Base-by-base conservation (phyloP, 164 flowering plant genomes). In the Saururus chinensis region DNA sequence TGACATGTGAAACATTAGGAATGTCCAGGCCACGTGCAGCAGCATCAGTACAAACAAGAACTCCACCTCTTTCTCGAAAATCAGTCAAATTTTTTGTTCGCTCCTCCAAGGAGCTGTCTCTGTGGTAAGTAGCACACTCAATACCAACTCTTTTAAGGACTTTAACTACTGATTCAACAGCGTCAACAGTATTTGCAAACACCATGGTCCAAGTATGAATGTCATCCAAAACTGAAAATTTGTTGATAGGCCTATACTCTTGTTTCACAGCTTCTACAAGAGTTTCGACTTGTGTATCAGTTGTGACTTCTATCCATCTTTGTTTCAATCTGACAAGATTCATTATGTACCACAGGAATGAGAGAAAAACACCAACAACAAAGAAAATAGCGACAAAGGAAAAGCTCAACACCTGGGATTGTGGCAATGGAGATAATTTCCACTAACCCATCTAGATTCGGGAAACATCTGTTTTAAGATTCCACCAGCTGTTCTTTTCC, bases 1-100 rank as follows among this genome's bases (percentile, higher is more conserved):
- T 83, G 70, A 93, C 96, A 77, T 93, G 97, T 51, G 89, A 84
- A 54, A 90, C 82, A 76, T 88, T 80, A 49, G 89, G 92, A 60
- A 93, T 67, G 68, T 93, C 98, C 63, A 93, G 80, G 53, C 98
- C 98, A 66, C 98, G 96, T 37, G 98, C 90, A 73, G 98, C 98
- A 70, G 98, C 92, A 78, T 90, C 98, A 63, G 96, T 93, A 69
- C 97, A 93, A 56, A 93, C 97, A 78, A 93, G 82, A 56, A 90
- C 74, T 55, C 99, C 97, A 64, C 96, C 96, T 41, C 74, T 81
- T 71, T 85, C 78, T 68, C 69, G 72, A 67, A 93, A 93, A 73
- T 79, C 77, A 67, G 62, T 62, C 62, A 92, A 72, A 49, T 79
- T 80, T 63, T 81, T 63, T 40, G 82, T 76, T 42, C 96, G 85